A percentile compares a stretch with the other conserved stretches of the same genome.
These are phyloP conservation scores for Acaromyces ingoldii DNA, from an alignment of 1,284 basidiomycete species.

Conservation along the genomic window DNA sequence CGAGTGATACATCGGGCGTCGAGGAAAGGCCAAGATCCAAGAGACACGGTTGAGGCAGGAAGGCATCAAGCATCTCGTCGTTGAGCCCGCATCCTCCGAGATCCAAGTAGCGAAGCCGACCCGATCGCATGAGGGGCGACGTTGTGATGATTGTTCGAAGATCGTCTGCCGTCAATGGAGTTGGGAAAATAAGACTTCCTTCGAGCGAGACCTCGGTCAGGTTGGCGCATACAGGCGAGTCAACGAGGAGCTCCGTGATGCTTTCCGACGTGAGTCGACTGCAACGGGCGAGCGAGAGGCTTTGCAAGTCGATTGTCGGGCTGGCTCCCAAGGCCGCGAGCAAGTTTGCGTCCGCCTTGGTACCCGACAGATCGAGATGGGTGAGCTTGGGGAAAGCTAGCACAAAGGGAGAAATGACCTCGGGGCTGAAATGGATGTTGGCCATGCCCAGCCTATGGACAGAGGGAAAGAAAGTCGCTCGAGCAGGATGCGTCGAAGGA, in stretches of 20 bases:
- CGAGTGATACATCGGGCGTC: conserved; percentile 62
- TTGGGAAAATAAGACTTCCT: conserved; percentile 78
- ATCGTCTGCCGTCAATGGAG: conserved; percentile 68
- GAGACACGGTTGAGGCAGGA: conserved; percentile 66
- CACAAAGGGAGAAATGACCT: conserved; percentile 72
- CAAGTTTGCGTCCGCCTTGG: conserved; percentile 72
- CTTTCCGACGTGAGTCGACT: conserved; percentile 73
- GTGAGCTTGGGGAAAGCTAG: conserved; percentile 79
- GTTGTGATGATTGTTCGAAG: conserved; percentile 65
- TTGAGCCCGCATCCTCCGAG: conserved; percentile 76
- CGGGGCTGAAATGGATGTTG: conserved; percentile 72
- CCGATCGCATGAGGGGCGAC: conserved; percentile 76
- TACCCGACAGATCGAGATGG: conserved; percentile 62
- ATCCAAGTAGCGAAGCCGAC: conserved; percentile 78
- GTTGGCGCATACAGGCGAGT: conserved; percentile 60
- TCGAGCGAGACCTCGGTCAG: conserved; percentile 80
- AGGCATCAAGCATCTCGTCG: conserved; percentile 54
- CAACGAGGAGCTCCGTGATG: conserved; percentile 69
- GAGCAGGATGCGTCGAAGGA: conserved; percentile 32
- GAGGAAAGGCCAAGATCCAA: conserved; percentile 66
- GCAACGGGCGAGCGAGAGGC: conserved; percentile 83
- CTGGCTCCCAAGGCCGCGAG: conserved; percentile 66
- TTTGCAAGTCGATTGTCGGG: conserved; percentile 64
- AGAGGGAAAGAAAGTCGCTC: conserved; percentile 61
- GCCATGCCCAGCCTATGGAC: conserved; percentile 78